These are phyloP conservation scores for Zygnema circumcarinatum DNA, from an alignment of 139 green algal genomes.

Conservation along the genomic window DNA sequence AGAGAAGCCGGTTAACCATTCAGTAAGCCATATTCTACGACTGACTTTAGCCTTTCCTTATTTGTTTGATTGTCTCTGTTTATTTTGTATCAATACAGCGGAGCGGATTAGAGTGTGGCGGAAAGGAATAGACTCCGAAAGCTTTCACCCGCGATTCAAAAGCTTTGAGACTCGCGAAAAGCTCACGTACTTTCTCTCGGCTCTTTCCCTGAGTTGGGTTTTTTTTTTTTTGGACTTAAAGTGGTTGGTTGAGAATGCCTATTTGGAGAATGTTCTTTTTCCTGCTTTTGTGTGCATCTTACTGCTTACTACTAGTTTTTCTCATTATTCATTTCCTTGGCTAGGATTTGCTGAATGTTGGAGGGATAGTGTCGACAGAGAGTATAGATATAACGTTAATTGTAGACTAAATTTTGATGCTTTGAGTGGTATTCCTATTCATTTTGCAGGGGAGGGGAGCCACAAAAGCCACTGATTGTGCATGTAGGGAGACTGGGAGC, in stretches of 20 bases:
- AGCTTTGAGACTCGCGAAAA: conserved; percentile 23
- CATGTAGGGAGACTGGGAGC: conserved; percentile 92
- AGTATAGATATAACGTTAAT: too few relatives aligned
- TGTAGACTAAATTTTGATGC: too few relatives aligned
- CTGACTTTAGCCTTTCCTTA: too few relatives aligned
- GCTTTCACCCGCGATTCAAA: conserved; percentile 84
- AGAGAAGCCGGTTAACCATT: too few relatives aligned
- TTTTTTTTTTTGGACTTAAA: too few relatives aligned
- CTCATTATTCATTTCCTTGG: conserved; percentile 2
- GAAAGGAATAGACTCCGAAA: conserved; percentile 86
- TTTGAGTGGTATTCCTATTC: background rate
- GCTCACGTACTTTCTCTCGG: conserved; percentile 24
- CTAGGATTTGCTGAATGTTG: too few relatives aligned
- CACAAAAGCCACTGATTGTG: conserved; percentile 76
- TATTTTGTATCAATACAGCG: conserved; percentile 22
- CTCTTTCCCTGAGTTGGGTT: too few relatives aligned
- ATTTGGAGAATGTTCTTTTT: too few relatives aligned
- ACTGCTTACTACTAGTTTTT: conserved; percentile 7
- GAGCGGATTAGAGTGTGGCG: conserved; percentile 74
- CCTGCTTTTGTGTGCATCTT: background rate
- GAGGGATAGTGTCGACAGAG: too few relatives aligned
- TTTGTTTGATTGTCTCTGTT: too few relatives aligned
- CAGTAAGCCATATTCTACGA: too few relatives aligned
- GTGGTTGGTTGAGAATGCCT: too few relatives aligned
- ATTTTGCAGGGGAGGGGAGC: conserved; percentile 25